Percentiles rank a stretch among this genome's conserved stretches.
Conservation (phyloP, 2,329 filamentous ascomycete genomes). For the Diaporthe nobilis region DNA sequence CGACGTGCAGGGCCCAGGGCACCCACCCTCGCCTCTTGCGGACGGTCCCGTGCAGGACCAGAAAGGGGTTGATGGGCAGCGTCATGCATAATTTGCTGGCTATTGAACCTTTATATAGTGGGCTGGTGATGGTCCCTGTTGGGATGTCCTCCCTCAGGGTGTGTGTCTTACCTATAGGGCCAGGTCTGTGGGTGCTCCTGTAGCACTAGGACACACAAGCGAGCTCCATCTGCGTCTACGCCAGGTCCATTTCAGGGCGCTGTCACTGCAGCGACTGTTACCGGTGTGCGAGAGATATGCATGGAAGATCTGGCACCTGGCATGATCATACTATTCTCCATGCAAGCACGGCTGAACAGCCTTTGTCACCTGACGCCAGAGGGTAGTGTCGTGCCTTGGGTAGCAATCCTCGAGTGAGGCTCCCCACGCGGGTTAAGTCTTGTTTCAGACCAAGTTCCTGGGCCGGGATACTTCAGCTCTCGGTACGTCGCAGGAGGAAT, state of each 20-base stretch:
- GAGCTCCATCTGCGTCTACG: not conserved
- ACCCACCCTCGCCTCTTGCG: constrained; percentile 25
- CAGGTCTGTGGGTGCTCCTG: not conserved
- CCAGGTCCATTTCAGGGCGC: not conserved
- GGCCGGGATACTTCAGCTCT: not conserved
- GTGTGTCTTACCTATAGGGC: not conserved
- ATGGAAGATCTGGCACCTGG: not conserved
- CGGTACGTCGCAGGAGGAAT: no score
- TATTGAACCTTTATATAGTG: not conserved
- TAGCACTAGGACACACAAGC: not conserved
- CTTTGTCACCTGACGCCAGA: not conserved
- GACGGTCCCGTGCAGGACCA: constrained; percentile 32
- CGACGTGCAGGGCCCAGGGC: constrained; percentile 23
- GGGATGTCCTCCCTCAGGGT: not conserved
- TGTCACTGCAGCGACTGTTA: not conserved
- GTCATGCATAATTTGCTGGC: constrained; percentile 24
- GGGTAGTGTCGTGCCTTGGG: not conserved
- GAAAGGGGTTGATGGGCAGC: constrained; percentile 8
- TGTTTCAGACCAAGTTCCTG: not conserved
- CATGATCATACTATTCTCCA: not conserved
- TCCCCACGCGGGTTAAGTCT: no score
- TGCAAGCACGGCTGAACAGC: not conserved
- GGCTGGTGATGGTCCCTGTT: not conserved
- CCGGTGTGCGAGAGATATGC: constrained; percentile 4
- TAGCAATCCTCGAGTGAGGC: not conserved